Conservation (phyloP, 2,329 filamentous ascomycete species). For the Fusarium drepaniforme region DNA sequence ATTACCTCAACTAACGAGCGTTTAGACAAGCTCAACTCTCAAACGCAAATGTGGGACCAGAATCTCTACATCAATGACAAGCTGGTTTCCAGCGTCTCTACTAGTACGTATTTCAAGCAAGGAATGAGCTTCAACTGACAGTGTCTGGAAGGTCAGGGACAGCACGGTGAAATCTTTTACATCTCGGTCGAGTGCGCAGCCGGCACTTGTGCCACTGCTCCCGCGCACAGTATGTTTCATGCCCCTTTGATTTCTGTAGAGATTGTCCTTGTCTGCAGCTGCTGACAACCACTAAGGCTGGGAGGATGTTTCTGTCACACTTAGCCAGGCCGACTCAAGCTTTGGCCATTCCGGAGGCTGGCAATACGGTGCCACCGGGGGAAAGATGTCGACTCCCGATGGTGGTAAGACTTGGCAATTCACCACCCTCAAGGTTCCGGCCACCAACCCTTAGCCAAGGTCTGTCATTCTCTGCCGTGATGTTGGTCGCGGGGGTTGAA, state of each 20-base stretch:
- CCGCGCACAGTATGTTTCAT: constrained; percentile 10
- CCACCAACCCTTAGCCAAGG: not conserved
- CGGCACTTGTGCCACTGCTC: constrained; percentile 11
- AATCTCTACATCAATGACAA: constrained; percentile 17
- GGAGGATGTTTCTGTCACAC: constrained; percentile 17
- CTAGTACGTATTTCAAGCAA: not conserved
- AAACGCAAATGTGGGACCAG: constrained; percentile 19
- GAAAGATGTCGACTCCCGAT: constrained; percentile 17
- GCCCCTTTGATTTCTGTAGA: no score
- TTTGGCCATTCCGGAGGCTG: constrained; percentile 6
- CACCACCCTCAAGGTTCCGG: constrained; percentile 5
- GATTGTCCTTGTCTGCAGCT: no score
- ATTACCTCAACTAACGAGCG: no score
- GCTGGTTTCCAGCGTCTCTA: constrained; percentile 13
- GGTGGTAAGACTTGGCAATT: constrained; percentile 20
- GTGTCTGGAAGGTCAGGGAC: not conserved
- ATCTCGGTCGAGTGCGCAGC: constrained; percentile 19
- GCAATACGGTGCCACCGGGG: constrained; percentile 17
- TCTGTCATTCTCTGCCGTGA: not conserved
- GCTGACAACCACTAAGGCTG: constrained; percentile 2
- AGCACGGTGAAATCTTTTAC: constrained; percentile 19
- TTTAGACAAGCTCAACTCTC: constrained; percentile 12
- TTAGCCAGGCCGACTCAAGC: constrained; percentile 9
- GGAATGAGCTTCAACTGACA: not conserved
- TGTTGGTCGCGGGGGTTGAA: not conserved